A percentile compares a stretch with the other conserved stretches of the same genome.
Conservation (phyloP, 2,329 filamentous ascomycete species). For the Fusarium bactridioides region DNA sequence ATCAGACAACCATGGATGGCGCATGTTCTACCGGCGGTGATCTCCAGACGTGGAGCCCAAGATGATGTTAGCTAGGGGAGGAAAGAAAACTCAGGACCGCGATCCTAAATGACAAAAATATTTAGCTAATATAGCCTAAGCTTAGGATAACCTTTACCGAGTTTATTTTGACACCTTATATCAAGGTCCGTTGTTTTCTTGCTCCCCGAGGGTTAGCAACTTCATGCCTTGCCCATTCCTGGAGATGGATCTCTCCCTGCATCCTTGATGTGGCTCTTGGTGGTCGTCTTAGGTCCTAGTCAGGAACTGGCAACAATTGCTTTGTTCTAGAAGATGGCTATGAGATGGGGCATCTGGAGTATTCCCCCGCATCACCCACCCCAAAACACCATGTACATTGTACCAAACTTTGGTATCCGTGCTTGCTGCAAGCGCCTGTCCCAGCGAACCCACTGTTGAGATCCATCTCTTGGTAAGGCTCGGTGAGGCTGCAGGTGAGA, state of each 20-base stretch:
- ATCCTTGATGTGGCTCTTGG: conserved; percentile 29
- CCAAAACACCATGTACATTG: conserved; percentile 39
- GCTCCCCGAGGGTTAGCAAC: not conserved
- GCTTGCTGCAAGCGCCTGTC: conserved; percentile 43
- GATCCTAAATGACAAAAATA: too few species aligned
- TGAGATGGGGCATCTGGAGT: conserved; percentile 43
- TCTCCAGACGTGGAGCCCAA: conserved; percentile 25
- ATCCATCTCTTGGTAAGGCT: conserved; percentile 34
- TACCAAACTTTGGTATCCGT: conserved; percentile 39
- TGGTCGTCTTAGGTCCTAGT: conserved; percentile 32
- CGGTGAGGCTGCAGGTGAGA: conserved; percentile 22
- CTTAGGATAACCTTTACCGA: too few species aligned
- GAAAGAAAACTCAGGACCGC: too few species aligned
- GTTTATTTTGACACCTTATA: too few species aligned
- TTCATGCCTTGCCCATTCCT: conserved; percentile 24
- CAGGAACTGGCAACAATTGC: conserved; percentile 37
- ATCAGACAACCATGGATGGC: not conserved
- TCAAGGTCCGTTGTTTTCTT: too few species aligned
- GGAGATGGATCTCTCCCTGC: conserved; percentile 34
- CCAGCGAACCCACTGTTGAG: conserved; percentile 31
- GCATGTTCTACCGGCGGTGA: not conserved
- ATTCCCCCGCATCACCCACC: conserved; percentile 40
- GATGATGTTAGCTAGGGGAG: conserved; percentile 10
- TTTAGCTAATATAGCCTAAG: too few species aligned
- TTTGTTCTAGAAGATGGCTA: conserved; percentile 37